phyloP scores from a whole-genome alignment of 1,284 basidiomycete genomes.

The Lentinula novae-zelandiae region DNA sequence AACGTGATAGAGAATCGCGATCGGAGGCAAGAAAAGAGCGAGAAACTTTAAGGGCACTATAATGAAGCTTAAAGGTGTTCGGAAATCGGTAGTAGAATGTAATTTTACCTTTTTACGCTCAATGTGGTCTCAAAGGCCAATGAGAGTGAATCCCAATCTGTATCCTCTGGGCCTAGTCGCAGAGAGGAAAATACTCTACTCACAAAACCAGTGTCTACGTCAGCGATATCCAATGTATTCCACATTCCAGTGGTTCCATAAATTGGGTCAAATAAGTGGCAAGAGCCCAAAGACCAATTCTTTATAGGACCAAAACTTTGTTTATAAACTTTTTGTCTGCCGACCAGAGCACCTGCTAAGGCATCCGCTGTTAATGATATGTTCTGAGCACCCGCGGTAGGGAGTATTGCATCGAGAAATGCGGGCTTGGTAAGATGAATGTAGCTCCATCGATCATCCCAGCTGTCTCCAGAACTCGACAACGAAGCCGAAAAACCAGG shows the following conservation, averaged over 20 bases:
- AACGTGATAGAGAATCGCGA: constrained; percentile 67
- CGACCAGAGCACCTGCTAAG: constrained; percentile 60
- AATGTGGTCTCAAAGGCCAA: constrained; percentile 66
- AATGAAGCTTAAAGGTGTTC: constrained; percentile 14
- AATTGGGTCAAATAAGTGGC: constrained; percentile 52
- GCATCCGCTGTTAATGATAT: constrained; percentile 46
- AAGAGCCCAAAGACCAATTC: constrained; percentile 52
- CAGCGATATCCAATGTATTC: constrained; percentile 43
- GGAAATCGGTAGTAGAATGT: constrained; percentile 4
- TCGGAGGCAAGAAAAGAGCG: constrained; percentile 62
- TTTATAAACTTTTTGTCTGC: constrained; percentile 57
- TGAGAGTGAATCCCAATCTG: constrained; percentile 59
- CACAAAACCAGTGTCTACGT: constrained; percentile 44
- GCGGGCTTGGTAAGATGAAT: constrained; percentile 38
- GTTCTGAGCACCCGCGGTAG: constrained; percentile 29
- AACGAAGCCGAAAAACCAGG: constrained; percentile 56
- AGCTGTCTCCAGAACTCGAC: constrained; percentile 30
- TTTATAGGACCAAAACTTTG: constrained; percentile 64
- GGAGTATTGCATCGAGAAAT: constrained; percentile 52
- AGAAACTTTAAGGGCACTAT: constrained; percentile 72
- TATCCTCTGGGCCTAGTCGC: constrained; percentile 43
- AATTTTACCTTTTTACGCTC: constrained; percentile 56
- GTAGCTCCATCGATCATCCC: constrained; percentile 67
- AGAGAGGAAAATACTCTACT: constrained; percentile 58
- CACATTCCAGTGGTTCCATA: constrained; percentile 37